Evolutionary conservation across 768 basidiomycete genomes (phyloP), one percentile per base, ranked within the genome.

Genomic region (Lanmaoa pseudosensibilis): DNA sequence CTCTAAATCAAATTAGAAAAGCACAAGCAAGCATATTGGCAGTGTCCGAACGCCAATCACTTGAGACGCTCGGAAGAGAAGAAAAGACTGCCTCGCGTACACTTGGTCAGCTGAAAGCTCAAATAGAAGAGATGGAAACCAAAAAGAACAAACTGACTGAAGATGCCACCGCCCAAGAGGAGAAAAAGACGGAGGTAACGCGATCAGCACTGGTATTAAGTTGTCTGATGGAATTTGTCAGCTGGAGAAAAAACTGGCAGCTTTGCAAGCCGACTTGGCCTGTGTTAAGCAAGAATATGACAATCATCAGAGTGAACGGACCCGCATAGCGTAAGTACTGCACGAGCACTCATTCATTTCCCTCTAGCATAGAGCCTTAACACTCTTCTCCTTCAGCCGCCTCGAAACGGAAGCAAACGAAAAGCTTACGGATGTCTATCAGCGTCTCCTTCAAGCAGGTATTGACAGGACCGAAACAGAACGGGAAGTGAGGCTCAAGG

Each of bases 391-490:
- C n/a, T 47, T 36, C 61, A 98, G 94, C 45, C 90, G 92, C 75
- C 82, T 94, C 13, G 94, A 97, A 71, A 83, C 85, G 0, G 95
- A 99, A 65, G 83, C 88, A 25, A 95, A 96, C 68, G 96, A 96
- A 73, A 94, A 95, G 68, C 82, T 99, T 6, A 80, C 86, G 50
- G 86, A 85, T 15, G 80, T 92, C 4, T 90, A 92, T 66, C 81
- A 86, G 46, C 88, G 97, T 65, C 81, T 99, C 4, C 76, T 94
- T 15, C 90, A 95, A 68, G 95, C 95, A 1, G 92, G 93, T 30
- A 87, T 92, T 1, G 95, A 98, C 66, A 88, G 78, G 72, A 85
- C 86, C 45, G 92, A 97, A 71, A 86, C 86, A 0, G 93, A 98
- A 67, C 81, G 87, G 23, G 95, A 98, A 65, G 78, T 74, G 6